Percentiles rank a stretch among this genome's conserved stretches.
These are phyloP conservation scores for Chaetomium cochliodes DNA, from an alignment of 495 filamentous ascomycete species.

Conservation along the genomic window DNA sequence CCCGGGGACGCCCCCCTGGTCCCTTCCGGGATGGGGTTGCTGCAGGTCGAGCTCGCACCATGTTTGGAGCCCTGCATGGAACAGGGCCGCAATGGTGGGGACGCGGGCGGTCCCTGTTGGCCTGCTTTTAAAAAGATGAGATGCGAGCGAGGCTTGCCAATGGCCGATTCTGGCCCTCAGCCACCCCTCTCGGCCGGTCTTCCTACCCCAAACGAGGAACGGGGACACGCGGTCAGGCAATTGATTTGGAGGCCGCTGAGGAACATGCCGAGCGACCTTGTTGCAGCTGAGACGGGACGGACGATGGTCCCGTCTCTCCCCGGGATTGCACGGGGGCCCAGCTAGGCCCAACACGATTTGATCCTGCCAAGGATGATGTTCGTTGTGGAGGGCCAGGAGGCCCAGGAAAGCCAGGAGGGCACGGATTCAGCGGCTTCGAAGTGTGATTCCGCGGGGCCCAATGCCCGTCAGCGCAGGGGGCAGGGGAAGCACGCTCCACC, in stretches of 20 bases:
- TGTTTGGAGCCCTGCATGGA: constrained; percentile 15
- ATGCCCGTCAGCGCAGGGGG: constrained; percentile 19
- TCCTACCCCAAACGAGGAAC: background rate
- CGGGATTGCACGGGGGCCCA: background rate
- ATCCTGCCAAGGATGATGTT: constrained; percentile 18
- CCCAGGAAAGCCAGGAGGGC: background rate
- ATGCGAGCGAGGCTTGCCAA: constrained; percentile 14
- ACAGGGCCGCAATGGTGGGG: constrained; percentile 16
- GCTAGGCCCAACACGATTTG: background rate
- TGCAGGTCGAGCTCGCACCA: constrained; percentile 27
- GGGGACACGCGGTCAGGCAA: background rate
- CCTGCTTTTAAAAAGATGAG: constrained; percentile 12
- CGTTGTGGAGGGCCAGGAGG: background rate
- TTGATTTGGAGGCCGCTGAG: background rate
- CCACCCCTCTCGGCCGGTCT: background rate
- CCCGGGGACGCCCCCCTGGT: constrained; percentile 7
- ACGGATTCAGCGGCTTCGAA: background rate
- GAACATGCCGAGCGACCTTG: background rate
- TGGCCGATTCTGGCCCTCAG: constrained; percentile 1
- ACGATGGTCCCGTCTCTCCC: background rate
- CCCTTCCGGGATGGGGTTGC: constrained; percentile 31
- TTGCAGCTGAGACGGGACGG: background rate
- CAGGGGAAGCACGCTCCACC: constrained; percentile 21
- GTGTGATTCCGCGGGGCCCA: constrained; percentile 21
- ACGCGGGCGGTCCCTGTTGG: constrained; percentile 17